Base-by-base conservation (phyloP, 2,329 filamentous ascomycete genomes). In the Thielaviopsis cerberus region DNA sequence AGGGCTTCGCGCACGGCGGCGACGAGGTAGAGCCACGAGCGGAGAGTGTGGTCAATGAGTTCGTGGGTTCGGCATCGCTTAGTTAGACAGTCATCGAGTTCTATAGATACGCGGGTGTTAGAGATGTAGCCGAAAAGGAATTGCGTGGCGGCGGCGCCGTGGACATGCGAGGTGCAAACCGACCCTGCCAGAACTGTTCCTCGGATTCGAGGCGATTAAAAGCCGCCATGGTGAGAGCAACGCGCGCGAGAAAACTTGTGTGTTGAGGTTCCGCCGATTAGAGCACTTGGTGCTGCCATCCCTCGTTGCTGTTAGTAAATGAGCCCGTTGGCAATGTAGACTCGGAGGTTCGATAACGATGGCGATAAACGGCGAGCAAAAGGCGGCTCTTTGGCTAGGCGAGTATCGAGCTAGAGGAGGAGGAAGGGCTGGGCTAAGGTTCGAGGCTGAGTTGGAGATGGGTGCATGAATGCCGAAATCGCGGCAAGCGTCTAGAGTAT, bases 171-270 rank as follows among this genome's bases (percentile, higher is more conserved):
- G 25, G 30, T 61, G 65, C 64, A 65, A 57, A 67, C 70, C 64
- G 64, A 94, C 90, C 86, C 71, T 83, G 77, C 91, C 89, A 96
- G 73, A 95, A 89, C 72, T 90, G 83, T 70, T 88, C 80, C 73
- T 88, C 87, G 70, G 81, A 61, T 55, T 61, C 59, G 20, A 61
- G 54, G 54, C 59, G 52, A 52, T 61, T 56, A 52, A 55, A 54
- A 50, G 22, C 30, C n/a, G 27, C 52, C 59, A 61, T 61, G 23
- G 24, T 54, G 17, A 52, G 15, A 51, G 54, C 17, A 22, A 22
- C 41, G 20, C 41, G 41, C n/a, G 41, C 41, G 20, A 6, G 41
- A 48, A 7, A 48, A 20, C 1, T 4, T 48, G 20, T 48, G 17
- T 3, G 17, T 22, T 48, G 41, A 48, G 41, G 6, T 23, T 48